Percentiles rank a stretch among this genome's conserved stretches.
These are phyloP conservation scores for Amanita muscaria DNA, from an alignment of 768 basidiomycete genomes.

Conservation along the genomic window DNA sequence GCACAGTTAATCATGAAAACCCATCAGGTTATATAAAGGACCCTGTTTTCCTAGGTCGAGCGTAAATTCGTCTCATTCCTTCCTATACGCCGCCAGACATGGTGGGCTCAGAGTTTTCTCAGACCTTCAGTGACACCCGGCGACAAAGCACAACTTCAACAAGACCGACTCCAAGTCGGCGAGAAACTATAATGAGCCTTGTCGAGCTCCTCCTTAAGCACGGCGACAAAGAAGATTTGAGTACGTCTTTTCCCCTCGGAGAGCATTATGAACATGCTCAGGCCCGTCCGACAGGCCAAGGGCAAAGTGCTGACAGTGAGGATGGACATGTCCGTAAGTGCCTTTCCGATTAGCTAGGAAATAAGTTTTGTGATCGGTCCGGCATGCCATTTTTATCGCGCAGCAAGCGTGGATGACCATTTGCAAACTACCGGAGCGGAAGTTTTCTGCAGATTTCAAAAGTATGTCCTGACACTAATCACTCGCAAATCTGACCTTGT, in stretches of 20 bases:
- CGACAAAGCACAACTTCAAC: conserved; percentile 2
- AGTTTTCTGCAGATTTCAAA: conserved; percentile 53
- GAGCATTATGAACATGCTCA: not conserved
- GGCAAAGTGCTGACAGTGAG: conserved; percentile 44
- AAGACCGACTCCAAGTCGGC: conserved; percentile 20
- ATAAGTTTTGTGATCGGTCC: not conserved
- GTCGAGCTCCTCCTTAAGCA: conserved; percentile 42
- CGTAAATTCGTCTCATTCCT: not conserved
- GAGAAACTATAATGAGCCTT: conserved; percentile 40
- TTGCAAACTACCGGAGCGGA: conserved; percentile 61
- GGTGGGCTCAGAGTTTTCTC: not conserved
- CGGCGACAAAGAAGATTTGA: conserved; percentile 21
- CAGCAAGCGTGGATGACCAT: conserved; percentile 62
- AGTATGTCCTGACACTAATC: conserved; percentile 26
- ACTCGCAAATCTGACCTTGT: conserved; percentile 6
- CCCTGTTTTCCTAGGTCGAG: not conserved
- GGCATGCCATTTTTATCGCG: not conserved
- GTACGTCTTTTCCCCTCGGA: conserved; percentile 17
- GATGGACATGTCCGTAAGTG: conserved; percentile 60
- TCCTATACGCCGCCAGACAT: conserved; percentile 1
- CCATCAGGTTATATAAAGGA: not conserved
- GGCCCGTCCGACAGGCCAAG: conserved; percentile 20
- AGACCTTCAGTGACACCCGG: not conserved
- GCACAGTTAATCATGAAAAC: not conserved
- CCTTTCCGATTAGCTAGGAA: not conserved